Conservation (phyloP, 1,284 basidiomycete species). For the Papiliotrema laurentii region DNA sequence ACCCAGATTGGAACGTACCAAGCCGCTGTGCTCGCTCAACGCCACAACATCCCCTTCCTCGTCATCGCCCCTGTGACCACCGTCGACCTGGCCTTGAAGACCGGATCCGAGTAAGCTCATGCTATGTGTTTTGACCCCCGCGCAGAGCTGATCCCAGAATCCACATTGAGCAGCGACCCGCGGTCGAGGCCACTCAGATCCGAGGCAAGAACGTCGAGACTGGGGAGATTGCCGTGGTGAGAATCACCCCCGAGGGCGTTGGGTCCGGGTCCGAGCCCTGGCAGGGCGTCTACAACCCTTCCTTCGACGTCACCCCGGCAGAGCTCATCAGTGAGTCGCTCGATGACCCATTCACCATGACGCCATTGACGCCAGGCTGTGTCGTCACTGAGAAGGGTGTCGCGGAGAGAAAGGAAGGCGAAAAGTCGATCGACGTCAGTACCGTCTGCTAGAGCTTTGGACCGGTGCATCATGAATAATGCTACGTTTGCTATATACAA, state of each 20-base stretch:
- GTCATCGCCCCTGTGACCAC: slow-evolving; percentile 86
- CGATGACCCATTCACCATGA: background rate
- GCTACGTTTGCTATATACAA: too few relatives aligned
- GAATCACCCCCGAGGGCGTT: slow-evolving; percentile 47
- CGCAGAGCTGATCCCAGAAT: slow-evolving; percentile 59
- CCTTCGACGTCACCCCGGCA: slow-evolving; percentile 89
- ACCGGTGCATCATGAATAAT: too few relatives aligned
- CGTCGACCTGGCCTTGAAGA: slow-evolving; percentile 70
- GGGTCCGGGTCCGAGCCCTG: slow-evolving; percentile 41
- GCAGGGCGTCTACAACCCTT: slow-evolving; percentile 74
- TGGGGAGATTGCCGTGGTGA: slow-evolving; percentile 41
- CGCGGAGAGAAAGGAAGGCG: slow-evolving; percentile 53
- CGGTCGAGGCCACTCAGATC: slow-evolving; percentile 78
- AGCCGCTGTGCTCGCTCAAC: slow-evolving; percentile 76
- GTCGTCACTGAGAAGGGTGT: slow-evolving; percentile 88
- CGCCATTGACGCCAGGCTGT: slow-evolving; percentile 46
- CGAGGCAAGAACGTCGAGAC: slow-evolving; percentile 57
- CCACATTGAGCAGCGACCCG: slow-evolving; percentile 82
- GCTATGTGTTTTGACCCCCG: background rate
- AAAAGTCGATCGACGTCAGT: slow-evolving; percentile 41
- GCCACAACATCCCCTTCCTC: slow-evolving; percentile 80
- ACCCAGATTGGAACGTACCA: slow-evolving; percentile 81
- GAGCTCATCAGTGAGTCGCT: slow-evolving; percentile 53
- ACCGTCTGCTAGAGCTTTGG: slow-evolving; percentile 37
- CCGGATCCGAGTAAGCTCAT: slow-evolving; percentile 62